These are phyloP conservation scores for Sporothrix sp. DNA, from an alignment of 2,329 filamentous ascomycete species.

Conservation along the genomic window DNA sequence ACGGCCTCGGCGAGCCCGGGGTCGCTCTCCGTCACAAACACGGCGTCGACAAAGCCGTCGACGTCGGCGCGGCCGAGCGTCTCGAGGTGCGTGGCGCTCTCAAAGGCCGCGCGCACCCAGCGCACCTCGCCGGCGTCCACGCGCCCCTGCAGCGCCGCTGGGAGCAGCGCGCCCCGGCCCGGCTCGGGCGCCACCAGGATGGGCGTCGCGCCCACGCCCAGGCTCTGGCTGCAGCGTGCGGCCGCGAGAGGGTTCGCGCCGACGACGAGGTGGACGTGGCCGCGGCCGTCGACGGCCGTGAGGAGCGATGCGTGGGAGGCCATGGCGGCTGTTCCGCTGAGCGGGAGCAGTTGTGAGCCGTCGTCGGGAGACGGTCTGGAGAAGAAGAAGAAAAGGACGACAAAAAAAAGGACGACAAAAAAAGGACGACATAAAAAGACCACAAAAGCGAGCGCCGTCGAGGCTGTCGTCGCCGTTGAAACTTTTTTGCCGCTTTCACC, in stretches of 20 bases:
- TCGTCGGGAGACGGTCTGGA: no score
- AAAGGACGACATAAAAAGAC: not conserved
- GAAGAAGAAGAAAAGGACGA: not conserved
- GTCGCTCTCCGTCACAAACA: conserved; percentile 61
- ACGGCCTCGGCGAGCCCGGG: conserved; percentile 33
- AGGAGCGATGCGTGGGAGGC: conserved; percentile 46
- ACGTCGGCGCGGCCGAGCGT: conserved; percentile 73
- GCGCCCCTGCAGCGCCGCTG: conserved; percentile 49
- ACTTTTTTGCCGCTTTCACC: not conserved
- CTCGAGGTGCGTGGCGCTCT: conserved; percentile 56
- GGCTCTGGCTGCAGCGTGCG: conserved; percentile 66
- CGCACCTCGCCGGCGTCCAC: conserved; percentile 57
- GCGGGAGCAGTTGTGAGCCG: no score
- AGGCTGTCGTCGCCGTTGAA: not conserved
- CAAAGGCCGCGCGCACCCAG: conserved; percentile 58
- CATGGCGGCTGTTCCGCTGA: no score
- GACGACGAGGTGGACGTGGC: conserved; percentile 72
- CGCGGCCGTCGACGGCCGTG: conserved; percentile 59
- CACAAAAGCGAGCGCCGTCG: not conserved
- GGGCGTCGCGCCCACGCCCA: conserved; percentile 73
- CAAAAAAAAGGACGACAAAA: conserved; percentile 41
- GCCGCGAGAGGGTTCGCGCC: conserved; percentile 83
- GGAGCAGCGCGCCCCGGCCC: conserved; percentile 35
- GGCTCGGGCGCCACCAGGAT: conserved; percentile 62
- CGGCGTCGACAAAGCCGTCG: conserved; percentile 70